phyloP scores from a whole-genome alignment of 805 yeast species.

The Kodamaea kaohsiungensis region DNA sequence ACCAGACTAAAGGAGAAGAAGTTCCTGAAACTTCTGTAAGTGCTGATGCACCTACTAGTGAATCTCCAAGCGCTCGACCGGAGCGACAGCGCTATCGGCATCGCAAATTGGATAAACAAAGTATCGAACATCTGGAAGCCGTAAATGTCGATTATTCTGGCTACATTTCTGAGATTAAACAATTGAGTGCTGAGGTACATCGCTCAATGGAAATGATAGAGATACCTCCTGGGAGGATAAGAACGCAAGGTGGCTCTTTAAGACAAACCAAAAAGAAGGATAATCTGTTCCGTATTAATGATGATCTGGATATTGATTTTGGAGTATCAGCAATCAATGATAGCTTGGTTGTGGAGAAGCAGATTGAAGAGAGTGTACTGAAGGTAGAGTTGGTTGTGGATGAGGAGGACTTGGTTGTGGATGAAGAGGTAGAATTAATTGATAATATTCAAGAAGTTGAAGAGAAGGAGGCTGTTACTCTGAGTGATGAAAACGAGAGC shows the following conservation, averaged over 20 bases:
- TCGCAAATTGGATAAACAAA: conserved; percentile 7
- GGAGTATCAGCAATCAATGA: not conserved
- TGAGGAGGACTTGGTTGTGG: too few species aligned
- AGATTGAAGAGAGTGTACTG: not conserved
- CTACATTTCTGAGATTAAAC: conserved; percentile 20
- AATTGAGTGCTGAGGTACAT: conserved; percentile 18
- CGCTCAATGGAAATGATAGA: conserved; percentile 10
- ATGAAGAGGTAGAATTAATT: not conserved
- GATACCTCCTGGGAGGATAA: conserved; percentile 3
- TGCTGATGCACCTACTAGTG: not conserved
- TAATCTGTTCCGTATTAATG: not conserved
- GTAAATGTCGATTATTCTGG: conserved; percentile 11
- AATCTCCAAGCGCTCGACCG: conserved; percentile 4
- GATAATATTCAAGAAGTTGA: not conserved
- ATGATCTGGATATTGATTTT: not conserved
- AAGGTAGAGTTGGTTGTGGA: not conserved
- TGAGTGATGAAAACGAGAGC: not conserved
- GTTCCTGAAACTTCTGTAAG: not conserved
- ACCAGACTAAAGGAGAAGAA: not conserved
- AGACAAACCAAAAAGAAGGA: conserved; percentile 1
- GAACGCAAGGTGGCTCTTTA: conserved; percentile 7
- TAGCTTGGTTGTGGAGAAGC: not conserved
- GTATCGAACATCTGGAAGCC: conserved; percentile 6
- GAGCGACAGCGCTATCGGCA: conserved; percentile 8
- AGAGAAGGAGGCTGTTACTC: not conserved